Evolutionary conservation across 768 basidiomycete genomes (phyloP), one percentile per base, ranked within the genome.

Genomic region (Inosperma sp.): DNA sequence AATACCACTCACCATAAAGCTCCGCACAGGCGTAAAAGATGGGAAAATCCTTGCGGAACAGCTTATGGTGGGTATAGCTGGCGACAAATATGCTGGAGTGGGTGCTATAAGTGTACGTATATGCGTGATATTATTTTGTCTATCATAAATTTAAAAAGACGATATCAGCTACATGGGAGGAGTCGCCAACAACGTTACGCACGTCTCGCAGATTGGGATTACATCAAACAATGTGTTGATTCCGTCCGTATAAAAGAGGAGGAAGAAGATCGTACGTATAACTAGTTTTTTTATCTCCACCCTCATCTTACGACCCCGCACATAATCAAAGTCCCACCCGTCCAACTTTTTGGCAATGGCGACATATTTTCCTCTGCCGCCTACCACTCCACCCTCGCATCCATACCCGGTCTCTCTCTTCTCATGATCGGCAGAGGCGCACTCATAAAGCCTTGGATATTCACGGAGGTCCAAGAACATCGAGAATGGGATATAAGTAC

Each of bases 321-420:
- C 23, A 46, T 44, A 41, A 36, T 14, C 21, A 13, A 56, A 89
- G 88, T 94, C 12, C 76, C 84, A 0, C 79, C 87, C 0, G 76
- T 97, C n/a, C 94, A 94, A 0, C 93, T 99, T 37, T 95, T 97
- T 56, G 96, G 96, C 7, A 93, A 93, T 22, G 96, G 96, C 0
- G 96, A 99, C 64, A 89, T 87, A 56, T 99, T 88, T 72, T 94
- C 93, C 3, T 82, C 88, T 5, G 74, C 86, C 51, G 85, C 81
- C 51, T 94, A 94, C 65, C 88, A 87, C 81, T 68, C 79, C 13
- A 80, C 80, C 37, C 77, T 93, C 25, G 83, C 91, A 36, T 65
- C 72, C n/a, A n/a, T n/a, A n/a, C 83, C 79, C 22, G 91, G 91
- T 4, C 93, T 96, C 0, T 94, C 97, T 62, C 93, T 94, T 5